These are phyloP conservation scores for Ceriops tagal DNA, from an alignment of 345 rosid species.

Conservation along the genomic window DNA sequence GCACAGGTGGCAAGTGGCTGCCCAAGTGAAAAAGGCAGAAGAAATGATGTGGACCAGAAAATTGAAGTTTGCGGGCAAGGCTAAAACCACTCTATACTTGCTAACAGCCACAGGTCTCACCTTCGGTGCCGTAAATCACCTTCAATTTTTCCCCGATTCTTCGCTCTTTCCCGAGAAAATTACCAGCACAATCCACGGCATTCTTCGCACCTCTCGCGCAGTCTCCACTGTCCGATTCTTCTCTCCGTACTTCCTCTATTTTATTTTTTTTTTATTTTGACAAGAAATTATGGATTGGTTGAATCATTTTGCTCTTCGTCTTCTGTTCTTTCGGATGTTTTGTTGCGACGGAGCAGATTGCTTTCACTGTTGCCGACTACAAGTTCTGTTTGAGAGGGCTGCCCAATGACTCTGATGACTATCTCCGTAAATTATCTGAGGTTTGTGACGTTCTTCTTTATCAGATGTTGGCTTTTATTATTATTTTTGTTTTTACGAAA, in stretches of 20 bases:
- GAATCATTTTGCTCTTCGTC: not conserved
- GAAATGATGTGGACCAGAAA: slow-evolving; percentile 11
- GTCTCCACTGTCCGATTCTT: slow-evolving; percentile 40
- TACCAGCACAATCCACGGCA: slow-evolving; percentile 34
- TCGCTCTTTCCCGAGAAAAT: slow-evolving; percentile 20
- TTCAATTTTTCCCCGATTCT: slow-evolving; percentile 16
- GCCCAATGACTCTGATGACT: slow-evolving; percentile 45
- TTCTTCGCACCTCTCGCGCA: slow-evolving; percentile 61
- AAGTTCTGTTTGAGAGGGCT: slow-evolving; percentile 48
- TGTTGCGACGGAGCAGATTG: slow-evolving; percentile 37
- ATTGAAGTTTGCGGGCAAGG: slow-evolving; percentile 39
- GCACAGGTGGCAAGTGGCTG: not conserved
- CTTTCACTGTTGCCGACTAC: slow-evolving; percentile 60
- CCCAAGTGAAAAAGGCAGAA: not conserved
- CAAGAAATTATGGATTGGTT: not conserved
- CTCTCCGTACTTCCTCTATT: not conserved
- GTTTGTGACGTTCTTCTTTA: slow-evolving; percentile 25
- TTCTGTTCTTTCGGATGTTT: too few relatives aligned
- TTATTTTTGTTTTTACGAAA: too few relatives aligned
- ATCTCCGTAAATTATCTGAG: slow-evolving; percentile 51
- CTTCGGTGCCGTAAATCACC: slow-evolving; percentile 22
- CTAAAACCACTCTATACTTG: slow-evolving; percentile 28
- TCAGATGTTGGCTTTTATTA: not conserved
- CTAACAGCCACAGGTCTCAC: slow-evolving; percentile 46
- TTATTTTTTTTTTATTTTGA: not conserved